phyloP scores from a whole-genome alignment of 2,329 filamentous ascomycete genomes.

The Rhytidhysteron rufulum region DNA sequence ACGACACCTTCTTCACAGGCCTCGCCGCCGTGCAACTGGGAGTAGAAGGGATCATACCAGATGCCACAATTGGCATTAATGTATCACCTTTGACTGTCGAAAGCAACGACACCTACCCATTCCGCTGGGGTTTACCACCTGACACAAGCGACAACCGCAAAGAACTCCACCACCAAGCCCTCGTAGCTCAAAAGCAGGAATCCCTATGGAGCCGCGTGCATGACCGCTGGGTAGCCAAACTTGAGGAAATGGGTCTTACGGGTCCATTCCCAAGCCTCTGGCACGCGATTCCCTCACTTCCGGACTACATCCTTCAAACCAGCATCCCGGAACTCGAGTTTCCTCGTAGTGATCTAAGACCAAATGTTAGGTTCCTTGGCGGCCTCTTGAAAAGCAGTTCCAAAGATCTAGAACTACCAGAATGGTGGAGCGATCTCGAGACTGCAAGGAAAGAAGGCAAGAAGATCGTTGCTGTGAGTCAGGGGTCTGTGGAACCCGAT shows the following conservation, averaged over 20 bases:
- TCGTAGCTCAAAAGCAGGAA: slow-evolving; percentile 5
- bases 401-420: slow-evolving; percentile 27
- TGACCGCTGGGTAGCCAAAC: slow-evolving; percentile 11
- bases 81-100: slow-evolving; percentile 15
- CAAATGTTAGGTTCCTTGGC: slow-evolving; percentile 44
- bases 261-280: slow-evolving; percentile 10
- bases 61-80: slow-evolving; percentile 40
- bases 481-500: slow-evolving; percentile 44
- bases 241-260: slow-evolving; percentile 11
- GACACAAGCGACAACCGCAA: slow-evolving; percentile 10
- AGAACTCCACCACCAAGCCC: slow-evolving; percentile 11
- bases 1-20: slow-evolving; percentile 40
- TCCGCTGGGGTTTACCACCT: slow-evolving; percentile 11
- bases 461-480: slow-evolving; percentile 44
- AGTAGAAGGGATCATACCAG: slow-evolving; percentile 33
- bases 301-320: slow-evolving; percentile 29
- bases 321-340: slow-evolving; percentile 36
- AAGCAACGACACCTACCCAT: slow-evolving; percentile 17
- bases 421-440: slow-evolving; percentile 46
- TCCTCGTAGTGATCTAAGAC: slow-evolving; percentile 32
- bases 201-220: slow-evolving; percentile 13
- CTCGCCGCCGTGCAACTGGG: slow-evolving; percentile 26
- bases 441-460: slow-evolving; percentile 35
- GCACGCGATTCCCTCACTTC: slow-evolving; percentile 18
- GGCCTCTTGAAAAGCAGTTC: slow-evolving; percentile 6